Base-by-base conservation (phyloP, 108 stramenopile genomes). In the Mediolabrus comicus region DNA sequence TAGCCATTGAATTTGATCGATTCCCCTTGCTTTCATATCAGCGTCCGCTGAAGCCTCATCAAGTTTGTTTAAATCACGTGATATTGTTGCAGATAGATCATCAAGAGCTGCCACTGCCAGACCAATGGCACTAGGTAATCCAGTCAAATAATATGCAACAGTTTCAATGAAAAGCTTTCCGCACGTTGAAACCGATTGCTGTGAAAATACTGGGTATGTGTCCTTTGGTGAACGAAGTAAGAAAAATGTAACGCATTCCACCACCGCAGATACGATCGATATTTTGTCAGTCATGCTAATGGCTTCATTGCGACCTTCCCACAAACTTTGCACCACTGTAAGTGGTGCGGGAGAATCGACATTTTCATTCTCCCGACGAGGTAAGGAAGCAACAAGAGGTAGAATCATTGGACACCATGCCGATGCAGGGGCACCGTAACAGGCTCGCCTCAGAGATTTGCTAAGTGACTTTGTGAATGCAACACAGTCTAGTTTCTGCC, bases 331-430 rank as follows among this genome's bases (percentile, higher is more conserved):
- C 3, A 79, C 73, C 36, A 79, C 67, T 25, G 54, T n/a, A 49
- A 74, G 60, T 3, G 72, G 41, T 22, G 53, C 53, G 0, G 63
- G 72, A 8, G 34, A 30, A 30, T 52, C 65, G 14, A 16, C 32
- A 26, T 49, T 63, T 9, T 31, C 39, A 26, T 59, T 53, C 62
- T 32, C 69, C 36, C 35, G 43, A 17, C 53, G 35, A 38, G 72
- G 77, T 56, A 88, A 69, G 12, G 76, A 49, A 1, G 86, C 85
- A 29, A 91, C 74, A 25, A 94, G 72, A 9, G 93, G 93, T 51
- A 94, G 59, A 19, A 94, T 72, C 9, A 74, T 84, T 14, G 90
- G 90, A 11, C 76, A 82, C 92, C 89, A 94, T 22, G n/a, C 43
- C 6, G 24, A 19, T 3, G 83, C 78, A 24, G 82, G 65, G 0